Conservation (phyloP, 768 basidiomycete species). For the Hygrocybe coccinea region DNA sequence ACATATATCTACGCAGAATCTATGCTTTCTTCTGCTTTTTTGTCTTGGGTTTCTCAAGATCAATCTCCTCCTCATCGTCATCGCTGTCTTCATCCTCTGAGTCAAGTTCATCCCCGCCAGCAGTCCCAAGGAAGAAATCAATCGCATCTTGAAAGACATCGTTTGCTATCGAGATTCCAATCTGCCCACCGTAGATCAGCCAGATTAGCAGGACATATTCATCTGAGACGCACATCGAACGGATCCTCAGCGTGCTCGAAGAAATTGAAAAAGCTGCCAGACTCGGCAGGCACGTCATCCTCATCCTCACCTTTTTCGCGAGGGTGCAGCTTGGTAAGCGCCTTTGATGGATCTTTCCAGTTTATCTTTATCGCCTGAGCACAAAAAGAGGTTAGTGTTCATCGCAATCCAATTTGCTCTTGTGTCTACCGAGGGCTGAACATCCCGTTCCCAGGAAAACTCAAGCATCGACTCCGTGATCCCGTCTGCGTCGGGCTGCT, state of each 20-base stretch:
- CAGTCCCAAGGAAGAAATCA: slow-evolving; percentile 73
- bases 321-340: slow-evolving; percentile 76
- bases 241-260: slow-evolving; percentile 66
- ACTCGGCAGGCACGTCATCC: slow-evolving; percentile 56
- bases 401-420: background rate
- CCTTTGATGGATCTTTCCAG: slow-evolving; percentile 76
- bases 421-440: slow-evolving; percentile 55
- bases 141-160: slow-evolving; percentile 80
- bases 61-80: slow-evolving; percentile 81
- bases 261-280: slow-evolving; percentile 86
- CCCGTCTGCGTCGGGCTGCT: slow-evolving; percentile 66
- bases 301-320: slow-evolving; percentile 58
- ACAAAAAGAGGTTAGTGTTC: background rate
- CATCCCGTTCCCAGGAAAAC: slow-evolving; percentile 77
- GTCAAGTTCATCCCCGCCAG: slow-evolving; percentile 55
- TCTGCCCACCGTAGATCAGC: slow-evolving; percentile 35
- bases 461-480: slow-evolving; percentile 73
- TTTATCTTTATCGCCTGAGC: slow-evolving; percentile 59
- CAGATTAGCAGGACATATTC: background rate
- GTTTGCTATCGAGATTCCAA: slow-evolving; percentile 66
- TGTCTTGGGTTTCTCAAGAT: slow-evolving; percentile 74
- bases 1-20: background rate
- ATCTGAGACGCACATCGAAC: slow-evolving; percentile 51
- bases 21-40: slow-evolving; percentile 58
- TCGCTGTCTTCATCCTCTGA: slow-evolving; percentile 68